phyloP scores from a whole-genome alignment of 768 basidiomycete species.

The Gelatoporia subvermispora region DNA sequence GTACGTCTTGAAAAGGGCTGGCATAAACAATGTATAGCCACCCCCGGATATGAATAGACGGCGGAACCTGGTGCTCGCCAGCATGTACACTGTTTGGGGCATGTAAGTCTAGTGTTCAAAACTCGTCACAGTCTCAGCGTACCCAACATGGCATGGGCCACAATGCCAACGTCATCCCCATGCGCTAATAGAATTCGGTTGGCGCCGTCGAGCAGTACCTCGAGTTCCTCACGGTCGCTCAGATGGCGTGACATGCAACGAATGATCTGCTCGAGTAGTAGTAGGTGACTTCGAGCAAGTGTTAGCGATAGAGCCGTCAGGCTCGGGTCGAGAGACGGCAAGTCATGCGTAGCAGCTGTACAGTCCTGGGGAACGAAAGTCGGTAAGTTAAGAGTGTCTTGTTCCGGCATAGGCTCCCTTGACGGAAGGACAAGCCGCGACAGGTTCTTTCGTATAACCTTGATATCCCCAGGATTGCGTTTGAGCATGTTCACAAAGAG shows the following conservation, averaged over 20 bases:
- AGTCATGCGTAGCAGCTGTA: not conserved
- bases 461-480: constrained; percentile 63
- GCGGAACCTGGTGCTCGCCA: constrained; percentile 70
- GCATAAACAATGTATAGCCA: constrained; percentile 74
- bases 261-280: constrained; percentile 67
- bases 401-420: constrained; percentile 30
- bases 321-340: constrained; percentile 11
- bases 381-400: constrained; percentile 45
- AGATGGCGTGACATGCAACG: constrained; percentile 67
- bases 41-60: constrained; percentile 70
- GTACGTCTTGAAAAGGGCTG: constrained; percentile 65
- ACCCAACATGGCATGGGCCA: constrained; percentile 74
- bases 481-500: constrained; percentile 61
- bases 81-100: constrained; percentile 51
- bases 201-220: constrained; percentile 61
- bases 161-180: constrained; percentile 71
- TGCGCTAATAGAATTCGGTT: constrained; percentile 65
- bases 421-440: constrained; percentile 56
- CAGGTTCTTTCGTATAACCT: constrained; percentile 61
- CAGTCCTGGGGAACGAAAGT: constrained; percentile 3
- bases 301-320: constrained; percentile 50
- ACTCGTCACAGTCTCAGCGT: constrained; percentile 15
- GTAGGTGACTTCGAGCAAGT: constrained; percentile 62
- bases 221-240: constrained; percentile 64
- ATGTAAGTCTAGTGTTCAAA: constrained; percentile 1